Evolutionary conservation across 163 green algal genomes (phyloP), one percentile per base, ranked within the genome.

Genomic region (Coccomyxa subellipsoidea): DNA sequence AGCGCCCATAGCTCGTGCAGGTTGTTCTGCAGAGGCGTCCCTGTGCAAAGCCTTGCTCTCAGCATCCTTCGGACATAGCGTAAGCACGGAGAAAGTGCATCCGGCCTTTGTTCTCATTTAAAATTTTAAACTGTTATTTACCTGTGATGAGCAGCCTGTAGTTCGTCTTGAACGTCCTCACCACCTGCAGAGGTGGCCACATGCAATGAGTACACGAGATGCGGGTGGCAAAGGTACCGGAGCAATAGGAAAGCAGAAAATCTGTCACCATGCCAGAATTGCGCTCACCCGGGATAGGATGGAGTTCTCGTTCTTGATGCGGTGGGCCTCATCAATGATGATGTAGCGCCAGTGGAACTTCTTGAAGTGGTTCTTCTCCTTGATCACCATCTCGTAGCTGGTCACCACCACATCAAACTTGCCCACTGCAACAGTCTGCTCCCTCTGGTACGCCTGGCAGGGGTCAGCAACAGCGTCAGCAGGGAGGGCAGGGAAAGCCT

Each of bases 271-370:
- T 18, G 27, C 5, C 31, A 23, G 27, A 35, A 4, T 8, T 12
- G 15, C 21, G 8, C 85, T 4, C 82, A 93, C 93, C 85, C 88
- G 89, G 39, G 91, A 96, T 5, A 99, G 93, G 25, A 96, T 91
- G 36, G 89, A 96, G 88, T 99, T 99, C 84, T 99, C 96, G 86
- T 99, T 99, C 91, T 99, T 99, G 90, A 99, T 99, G 80, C 97
- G 91, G 85, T 99, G 97, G 69, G 97, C 97, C 87, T 99, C 97
- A 84, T 99, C 96, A 78, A 99, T 99, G 92, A 99, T 98, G 89
- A 99, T 95, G 91, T 99, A 99, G 76, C 96, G 90, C 95, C 94
- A 99, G 90, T 97, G 92, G 89, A 98, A 98, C 77, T 92, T 93
- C 82, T 94, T 95, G 88, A 98, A 97, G 85, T 95, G 89, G 81